Conservation (phyloP, 1,284 basidiomycete genomes). For the Coniferiporia sulphurascens region DNA sequence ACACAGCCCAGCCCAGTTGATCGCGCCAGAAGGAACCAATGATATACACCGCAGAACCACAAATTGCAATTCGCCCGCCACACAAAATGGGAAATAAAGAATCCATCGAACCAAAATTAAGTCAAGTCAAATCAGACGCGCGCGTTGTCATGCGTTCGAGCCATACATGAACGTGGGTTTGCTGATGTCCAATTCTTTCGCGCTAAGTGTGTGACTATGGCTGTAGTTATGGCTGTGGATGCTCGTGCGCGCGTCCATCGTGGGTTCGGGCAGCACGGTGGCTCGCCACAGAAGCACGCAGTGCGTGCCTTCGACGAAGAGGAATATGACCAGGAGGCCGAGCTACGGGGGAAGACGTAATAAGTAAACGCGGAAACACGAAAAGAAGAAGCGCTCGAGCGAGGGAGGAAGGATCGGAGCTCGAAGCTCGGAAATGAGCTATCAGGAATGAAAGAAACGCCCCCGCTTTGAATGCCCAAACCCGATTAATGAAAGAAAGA, state of each 20-base stretch:
- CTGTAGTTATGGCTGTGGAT: not conserved
- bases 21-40: no score
- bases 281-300: constrained; percentile 7
- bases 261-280: not conserved
- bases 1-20: no score
- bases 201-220: not conserved
- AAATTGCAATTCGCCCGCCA: no score
- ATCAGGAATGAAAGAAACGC: no score
- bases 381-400: no score
- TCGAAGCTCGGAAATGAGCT: not conserved
- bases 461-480: not conserved
- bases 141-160: not conserved
- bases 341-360: not conserved
- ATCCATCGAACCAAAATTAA: no score
- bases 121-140: no score
- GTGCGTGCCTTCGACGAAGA: constrained; percentile 13
- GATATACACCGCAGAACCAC: no score
- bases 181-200: not conserved
- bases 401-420: not conserved
- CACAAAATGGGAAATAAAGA: no score
- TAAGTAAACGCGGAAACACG: no score
- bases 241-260: not conserved
- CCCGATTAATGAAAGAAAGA: not conserved
- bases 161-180: not conserved
- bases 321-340: constrained; percentile 11